Evolutionary conservation across 2,329 filamentous ascomycete genomes (phyloP).

Genomic region (Penicillium sp.): DNA sequence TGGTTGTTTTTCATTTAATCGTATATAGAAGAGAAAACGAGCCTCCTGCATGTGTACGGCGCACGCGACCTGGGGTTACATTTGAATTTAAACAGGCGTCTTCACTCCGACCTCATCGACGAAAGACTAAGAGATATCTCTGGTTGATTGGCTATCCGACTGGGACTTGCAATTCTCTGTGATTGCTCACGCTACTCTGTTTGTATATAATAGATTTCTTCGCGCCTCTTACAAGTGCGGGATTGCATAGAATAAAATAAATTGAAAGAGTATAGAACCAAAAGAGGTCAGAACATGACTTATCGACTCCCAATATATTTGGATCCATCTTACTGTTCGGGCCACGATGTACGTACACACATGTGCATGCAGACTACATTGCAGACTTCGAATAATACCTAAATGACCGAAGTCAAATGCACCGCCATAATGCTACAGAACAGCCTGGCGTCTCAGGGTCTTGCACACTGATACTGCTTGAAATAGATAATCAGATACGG

Average conservation of each 20-base stretch:
- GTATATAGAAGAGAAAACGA: constrained; percentile 5
- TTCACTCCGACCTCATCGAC: not conserved
- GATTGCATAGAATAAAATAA: not conserved
- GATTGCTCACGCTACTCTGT: not conserved
- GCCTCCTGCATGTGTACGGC: constrained; percentile 5
- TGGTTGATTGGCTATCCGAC: not conserved
- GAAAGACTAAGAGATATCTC: not conserved
- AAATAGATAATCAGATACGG: no score
- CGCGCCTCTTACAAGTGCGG: not conserved
- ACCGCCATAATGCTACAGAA: no score
- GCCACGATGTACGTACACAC: no score
- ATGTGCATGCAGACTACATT: no score
- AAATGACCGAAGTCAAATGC: no score
- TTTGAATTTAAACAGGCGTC: not conserved
- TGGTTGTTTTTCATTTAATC: not conserved
- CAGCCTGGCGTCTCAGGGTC: no score
- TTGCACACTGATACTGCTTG: no score
- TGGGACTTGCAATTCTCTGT: not conserved
- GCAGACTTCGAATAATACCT: no score
- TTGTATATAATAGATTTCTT: not conserved
- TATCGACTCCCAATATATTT: not conserved
- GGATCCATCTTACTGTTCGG: not conserved
- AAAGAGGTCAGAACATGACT: not conserved
- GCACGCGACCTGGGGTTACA: constrained; percentile 3
- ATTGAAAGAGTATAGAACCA: not conserved